These are phyloP conservation scores for Saturnispora bothae DNA, from an alignment of 805 yeast species.

Conservation along the genomic window DNA sequence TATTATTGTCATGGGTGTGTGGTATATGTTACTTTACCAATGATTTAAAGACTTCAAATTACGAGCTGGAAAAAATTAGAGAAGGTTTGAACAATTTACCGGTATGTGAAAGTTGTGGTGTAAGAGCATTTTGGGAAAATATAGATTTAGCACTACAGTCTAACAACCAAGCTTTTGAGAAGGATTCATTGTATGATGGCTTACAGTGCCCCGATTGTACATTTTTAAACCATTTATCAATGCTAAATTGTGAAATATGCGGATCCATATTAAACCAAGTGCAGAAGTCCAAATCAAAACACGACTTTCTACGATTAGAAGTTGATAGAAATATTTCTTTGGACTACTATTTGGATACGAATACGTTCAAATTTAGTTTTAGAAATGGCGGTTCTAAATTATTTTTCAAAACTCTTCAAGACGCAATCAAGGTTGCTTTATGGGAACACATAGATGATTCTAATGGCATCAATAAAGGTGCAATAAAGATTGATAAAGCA, in stretches of 20 bases:
- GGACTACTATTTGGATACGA: conserved; percentile 19
- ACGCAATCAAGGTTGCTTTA: conserved; percentile 35
- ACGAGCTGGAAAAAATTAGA: conserved; percentile 6
- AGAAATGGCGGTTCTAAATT: conserved; percentile 54
- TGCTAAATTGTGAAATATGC: conserved; percentile 78
- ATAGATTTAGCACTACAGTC: too few species aligned
- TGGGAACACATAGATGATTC: conserved; percentile 32
- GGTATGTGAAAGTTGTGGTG: conserved; percentile 54
- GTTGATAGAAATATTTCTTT: not conserved
- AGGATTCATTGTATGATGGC: conserved; percentile 21
- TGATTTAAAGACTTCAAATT: conserved; percentile 23
- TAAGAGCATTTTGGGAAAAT: conserved; percentile 31
- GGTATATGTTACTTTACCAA: conserved; percentile 80
- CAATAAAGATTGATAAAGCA: conserved; percentile 14
- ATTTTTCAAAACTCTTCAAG: conserved; percentile 38
- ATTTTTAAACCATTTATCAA: conserved; percentile 71
- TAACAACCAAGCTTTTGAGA: too few species aligned
- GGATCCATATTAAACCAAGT: conserved; percentile 40
- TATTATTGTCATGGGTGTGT: conserved; percentile 57
- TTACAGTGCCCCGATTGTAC: conserved; percentile 43
- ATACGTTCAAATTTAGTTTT: conserved; percentile 58
- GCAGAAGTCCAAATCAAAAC: too few species aligned
- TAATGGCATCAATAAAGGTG: conserved; percentile 27
- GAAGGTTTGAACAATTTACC: conserved; percentile 25
- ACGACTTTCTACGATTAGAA: too few species aligned